These are phyloP conservation scores for Citrus trifoliata DNA, from an alignment of 345 rosid genomes.

Conservation along the genomic window DNA sequence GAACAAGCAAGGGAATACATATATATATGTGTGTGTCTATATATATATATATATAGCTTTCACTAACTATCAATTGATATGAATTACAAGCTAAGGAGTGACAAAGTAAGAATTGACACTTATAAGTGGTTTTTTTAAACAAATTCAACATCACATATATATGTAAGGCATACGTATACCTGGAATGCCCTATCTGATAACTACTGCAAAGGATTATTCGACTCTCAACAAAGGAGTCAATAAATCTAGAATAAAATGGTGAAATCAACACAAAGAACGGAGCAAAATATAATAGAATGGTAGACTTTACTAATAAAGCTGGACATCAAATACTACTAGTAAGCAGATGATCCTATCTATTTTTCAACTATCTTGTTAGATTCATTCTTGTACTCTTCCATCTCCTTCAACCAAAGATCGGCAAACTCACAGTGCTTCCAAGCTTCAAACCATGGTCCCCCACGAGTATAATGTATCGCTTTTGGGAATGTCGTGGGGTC, in stretches of 20 bases:
- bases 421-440: conserved; percentile 96
- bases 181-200: neutral
- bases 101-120: neutral
- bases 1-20: neutral
- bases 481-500: conserved; percentile 66
- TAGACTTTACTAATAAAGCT: neutral
- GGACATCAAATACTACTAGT: neutral
- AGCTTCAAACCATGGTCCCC: conserved; percentile 97
- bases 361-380: conserved; percentile 18
- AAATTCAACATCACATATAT: neutral
- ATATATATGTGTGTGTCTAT: neutral
- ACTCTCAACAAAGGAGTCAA: neutral
- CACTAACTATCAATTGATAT: neutral
- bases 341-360: conserved; percentile 11
- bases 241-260: neutral
- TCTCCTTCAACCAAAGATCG: conserved; percentile 79
- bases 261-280: conserved; percentile 7
- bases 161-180: neutral
- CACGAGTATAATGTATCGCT: conserved; percentile 89
- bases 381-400: conserved; percentile 51
- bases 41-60: neutral
- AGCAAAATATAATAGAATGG: neutral
- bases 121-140: neutral
- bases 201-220: neutral
- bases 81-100: neutral